These are phyloP conservation scores for Nitzschia inconspicua DNA, from an alignment of 108 stramenopile species.

Conservation along the genomic window DNA sequence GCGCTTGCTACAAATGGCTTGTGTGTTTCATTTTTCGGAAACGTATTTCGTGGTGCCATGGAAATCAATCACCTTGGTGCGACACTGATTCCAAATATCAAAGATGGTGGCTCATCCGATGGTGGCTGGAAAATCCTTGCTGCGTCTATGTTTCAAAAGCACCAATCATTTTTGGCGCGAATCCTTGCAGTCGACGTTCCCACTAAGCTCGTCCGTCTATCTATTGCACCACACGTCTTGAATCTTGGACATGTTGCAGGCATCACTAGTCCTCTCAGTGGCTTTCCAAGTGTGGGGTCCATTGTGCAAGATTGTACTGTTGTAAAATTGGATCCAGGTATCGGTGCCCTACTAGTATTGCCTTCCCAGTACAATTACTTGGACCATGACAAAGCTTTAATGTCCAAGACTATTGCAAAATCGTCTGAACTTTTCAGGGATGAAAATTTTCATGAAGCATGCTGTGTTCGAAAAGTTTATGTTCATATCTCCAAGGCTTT, in stretches of 20 bases:
- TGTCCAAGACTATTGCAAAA: slow-evolving; percentile 29
- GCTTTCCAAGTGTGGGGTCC: slow-evolving; percentile 43
- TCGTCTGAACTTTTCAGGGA: slow-evolving; percentile 37
- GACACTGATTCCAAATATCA: slow-evolving; percentile 21
- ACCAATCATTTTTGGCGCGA: slow-evolving; percentile 61
- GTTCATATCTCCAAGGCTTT: slow-evolving; percentile 90
- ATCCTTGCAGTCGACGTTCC: slow-evolving; percentile 74
- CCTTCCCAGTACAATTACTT: slow-evolving; percentile 34
- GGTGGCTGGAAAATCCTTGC: slow-evolving; percentile 25
- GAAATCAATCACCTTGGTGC: slow-evolving; percentile 69
- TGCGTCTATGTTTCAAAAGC: slow-evolving; percentile 20
- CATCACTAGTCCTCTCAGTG: not conserved
- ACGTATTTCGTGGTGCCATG: slow-evolving; percentile 74
- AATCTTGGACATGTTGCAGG: slow-evolving; percentile 12
- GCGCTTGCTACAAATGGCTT: slow-evolving; percentile 76
- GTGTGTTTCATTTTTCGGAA: slow-evolving; percentile 64
- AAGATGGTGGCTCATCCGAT: not conserved
- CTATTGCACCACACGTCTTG: slow-evolving; percentile 67
- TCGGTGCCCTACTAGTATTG: slow-evolving; percentile 77
- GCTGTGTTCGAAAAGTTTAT: slow-evolving; percentile 52
- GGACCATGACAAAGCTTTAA: slow-evolving; percentile 7
- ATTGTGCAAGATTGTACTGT: slow-evolving; percentile 67
- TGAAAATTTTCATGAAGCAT: slow-evolving; percentile 45
- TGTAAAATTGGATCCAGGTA: slow-evolving; percentile 74
- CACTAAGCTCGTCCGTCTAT: slow-evolving; percentile 77